These are phyloP conservation scores for Saccharomycopsis phalli DNA, from an alignment of 1,139 yeast genomes.

Conservation along the genomic window DNA sequence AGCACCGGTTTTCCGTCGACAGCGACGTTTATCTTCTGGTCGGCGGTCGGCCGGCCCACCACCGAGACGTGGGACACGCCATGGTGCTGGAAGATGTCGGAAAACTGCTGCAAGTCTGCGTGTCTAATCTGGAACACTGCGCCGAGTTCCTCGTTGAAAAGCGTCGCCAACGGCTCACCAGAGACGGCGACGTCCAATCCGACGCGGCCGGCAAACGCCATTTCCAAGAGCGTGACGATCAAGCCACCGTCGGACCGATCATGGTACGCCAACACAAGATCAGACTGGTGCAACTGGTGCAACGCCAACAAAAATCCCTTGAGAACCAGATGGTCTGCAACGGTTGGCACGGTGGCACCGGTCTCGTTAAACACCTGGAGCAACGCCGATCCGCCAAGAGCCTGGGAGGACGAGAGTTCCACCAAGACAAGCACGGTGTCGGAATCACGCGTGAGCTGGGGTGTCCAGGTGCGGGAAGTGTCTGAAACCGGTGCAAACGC, in stretches of 20 bases:
- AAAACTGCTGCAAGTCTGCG: constrained; percentile 46
- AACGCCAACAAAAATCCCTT: constrained; percentile 65
- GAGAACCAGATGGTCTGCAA: constrained; percentile 55
- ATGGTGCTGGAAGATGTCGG: constrained; percentile 41
- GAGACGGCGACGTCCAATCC: constrained; percentile 50
- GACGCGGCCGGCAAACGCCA: constrained; percentile 94
- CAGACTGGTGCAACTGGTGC: constrained; percentile 57
- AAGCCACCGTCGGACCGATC: constrained; percentile 98
- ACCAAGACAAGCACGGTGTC: constrained; percentile 65
- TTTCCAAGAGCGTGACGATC: constrained; percentile 74
- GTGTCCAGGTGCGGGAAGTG: constrained; percentile 94
- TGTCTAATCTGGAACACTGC: constrained; percentile 83
- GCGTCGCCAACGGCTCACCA: constrained; percentile 28
- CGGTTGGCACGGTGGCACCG: constrained; percentile 79
- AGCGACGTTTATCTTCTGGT: constrained; percentile 43
- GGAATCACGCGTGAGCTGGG: constrained; percentile 49
- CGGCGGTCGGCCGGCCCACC: constrained; percentile 54
- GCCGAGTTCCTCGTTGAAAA: constrained; percentile 92
- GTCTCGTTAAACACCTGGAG: constrained; percentile 89
- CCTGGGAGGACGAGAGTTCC: constrained; percentile 59
- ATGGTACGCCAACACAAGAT: constrained; percentile 78
- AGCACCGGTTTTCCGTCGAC: constrained; percentile 42
- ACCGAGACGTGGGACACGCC: constrained; percentile 55
- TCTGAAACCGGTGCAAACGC: constrained; percentile 84
- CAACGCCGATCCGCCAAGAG: constrained; percentile 89